These are phyloP conservation scores for Pistacia integerrima DNA, from an alignment of 345 rosid species.

Conservation along the genomic window DNA sequence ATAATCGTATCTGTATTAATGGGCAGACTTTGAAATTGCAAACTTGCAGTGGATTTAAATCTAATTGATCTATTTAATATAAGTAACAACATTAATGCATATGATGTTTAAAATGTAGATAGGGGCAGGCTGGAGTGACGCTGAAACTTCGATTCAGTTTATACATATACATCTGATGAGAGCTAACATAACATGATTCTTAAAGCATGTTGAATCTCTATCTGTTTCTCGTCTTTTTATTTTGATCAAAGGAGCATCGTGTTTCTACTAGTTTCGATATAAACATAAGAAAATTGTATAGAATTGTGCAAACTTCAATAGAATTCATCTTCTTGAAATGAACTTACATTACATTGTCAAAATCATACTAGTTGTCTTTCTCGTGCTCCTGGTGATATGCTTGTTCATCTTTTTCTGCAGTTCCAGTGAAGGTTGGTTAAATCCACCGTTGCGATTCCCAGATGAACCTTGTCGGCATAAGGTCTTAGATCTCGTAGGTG, in stretches of 20 bases:
- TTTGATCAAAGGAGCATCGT: neutral
- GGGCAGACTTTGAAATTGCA: neutral
- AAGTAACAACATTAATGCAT: neutral
- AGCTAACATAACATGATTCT: neutral
- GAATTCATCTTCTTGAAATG: too few species aligned
- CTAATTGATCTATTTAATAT: neutral
- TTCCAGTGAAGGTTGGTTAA: constrained; percentile 81
- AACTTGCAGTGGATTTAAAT: neutral
- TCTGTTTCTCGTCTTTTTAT: neutral
- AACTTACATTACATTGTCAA: too few species aligned
- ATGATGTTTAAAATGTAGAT: neutral
- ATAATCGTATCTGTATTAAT: neutral
- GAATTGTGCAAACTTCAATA: neutral
- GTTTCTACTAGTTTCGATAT: neutral
- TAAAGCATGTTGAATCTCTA: neutral
- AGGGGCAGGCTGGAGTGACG: neutral
- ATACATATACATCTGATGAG: neutral
- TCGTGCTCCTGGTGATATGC: neutral
- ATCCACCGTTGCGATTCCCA: constrained; percentile 67
- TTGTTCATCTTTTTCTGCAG: constrained; percentile 36
- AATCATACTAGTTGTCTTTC: neutral
- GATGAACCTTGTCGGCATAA: constrained; percentile 91
- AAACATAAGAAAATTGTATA: neutral
- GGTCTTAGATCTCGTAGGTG: constrained; percentile 84
- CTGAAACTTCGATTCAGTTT: constrained; percentile 4